Percentiles rank a stretch among this genome's conserved stretches.
Evolutionary conservation across 805 yeast species (phyloP).

Genomic region (Diddensiella caesifluorescens): DNA sequence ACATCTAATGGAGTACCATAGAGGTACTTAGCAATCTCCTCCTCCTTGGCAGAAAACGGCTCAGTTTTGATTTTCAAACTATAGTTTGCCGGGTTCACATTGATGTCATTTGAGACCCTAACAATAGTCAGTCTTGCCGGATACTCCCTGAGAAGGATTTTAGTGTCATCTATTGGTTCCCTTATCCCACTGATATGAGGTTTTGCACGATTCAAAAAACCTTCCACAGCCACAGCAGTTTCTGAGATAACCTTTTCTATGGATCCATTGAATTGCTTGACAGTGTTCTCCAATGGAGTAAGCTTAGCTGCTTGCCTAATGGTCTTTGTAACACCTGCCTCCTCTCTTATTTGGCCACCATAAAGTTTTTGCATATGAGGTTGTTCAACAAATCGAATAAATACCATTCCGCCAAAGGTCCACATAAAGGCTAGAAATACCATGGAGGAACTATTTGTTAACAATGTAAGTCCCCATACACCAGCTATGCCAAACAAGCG

Average conservation of each 20-base stretch:
- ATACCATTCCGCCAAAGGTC: slow-evolving; percentile 59
- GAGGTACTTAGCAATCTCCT: slow-evolving; percentile 13
- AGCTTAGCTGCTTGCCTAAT: slow-evolving; percentile 29
- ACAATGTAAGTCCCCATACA: slow-evolving; percentile 63
- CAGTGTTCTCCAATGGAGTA: slow-evolving; percentile 23
- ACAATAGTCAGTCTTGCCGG: slow-evolving; percentile 33
- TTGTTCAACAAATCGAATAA: slow-evolving; percentile 68
- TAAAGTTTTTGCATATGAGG: slow-evolving; percentile 73
- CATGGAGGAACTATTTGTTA: slow-evolving; percentile 46
- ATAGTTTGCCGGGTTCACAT: slow-evolving; percentile 25
- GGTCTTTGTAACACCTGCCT: slow-evolving; percentile 40
- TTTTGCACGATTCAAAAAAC: slow-evolving; percentile 34
- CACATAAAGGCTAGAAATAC: slow-evolving; percentile 55
- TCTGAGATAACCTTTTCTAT: slow-evolving; percentile 37
- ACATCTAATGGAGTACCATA: slow-evolving; percentile 51
- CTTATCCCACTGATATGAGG: slow-evolving; percentile 31
- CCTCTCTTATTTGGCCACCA: slow-evolving; percentile 56
- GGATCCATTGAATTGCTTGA: slow-evolving; percentile 29
- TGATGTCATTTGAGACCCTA: slow-evolving; percentile 26
- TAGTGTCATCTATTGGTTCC: slow-evolving; percentile 29
- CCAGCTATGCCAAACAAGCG: slow-evolving; percentile 74
- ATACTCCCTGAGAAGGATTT: slow-evolving; percentile 34
- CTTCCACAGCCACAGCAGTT: slow-evolving; percentile 42
- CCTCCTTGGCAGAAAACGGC: background rate
- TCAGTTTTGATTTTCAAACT: slow-evolving; percentile 16